These are phyloP conservation scores for Angomonas deanei DNA, from an alignment of 208 protist species.

Conservation along the genomic window DNA sequence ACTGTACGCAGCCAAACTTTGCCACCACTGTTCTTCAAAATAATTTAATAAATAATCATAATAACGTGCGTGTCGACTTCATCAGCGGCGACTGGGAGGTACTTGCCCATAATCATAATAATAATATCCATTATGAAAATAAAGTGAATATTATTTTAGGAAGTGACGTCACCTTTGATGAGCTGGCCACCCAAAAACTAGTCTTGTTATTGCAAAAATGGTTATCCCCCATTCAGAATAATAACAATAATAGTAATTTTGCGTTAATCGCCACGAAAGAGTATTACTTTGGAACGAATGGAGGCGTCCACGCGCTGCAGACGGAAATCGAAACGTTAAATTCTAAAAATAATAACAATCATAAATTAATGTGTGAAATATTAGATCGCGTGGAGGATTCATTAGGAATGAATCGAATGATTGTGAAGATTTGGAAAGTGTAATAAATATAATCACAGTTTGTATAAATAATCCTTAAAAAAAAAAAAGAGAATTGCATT, in stretches of 20 bases:
- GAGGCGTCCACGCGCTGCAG: conserved; percentile 44
- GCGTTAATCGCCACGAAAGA: conserved; percentile 81
- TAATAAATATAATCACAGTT: background rate
- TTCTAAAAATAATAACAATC: no score
- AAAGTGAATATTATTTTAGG: conserved; percentile 61
- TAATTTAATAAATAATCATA: no score
- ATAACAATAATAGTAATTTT: conserved; percentile 8
- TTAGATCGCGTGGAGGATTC: conserved; percentile 35
- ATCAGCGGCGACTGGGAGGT: conserved; percentile 73
- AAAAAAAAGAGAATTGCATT: background rate
- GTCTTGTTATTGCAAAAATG: conserved; percentile 52
- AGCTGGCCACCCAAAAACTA: conserved; percentile 69
- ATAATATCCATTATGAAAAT: background rate
- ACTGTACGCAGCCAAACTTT: conserved; percentile 76
- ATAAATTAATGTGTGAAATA: conserved; percentile 61
- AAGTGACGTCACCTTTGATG: conserved; percentile 86
- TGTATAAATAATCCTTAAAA: background rate
- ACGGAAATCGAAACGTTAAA: conserved; percentile 8
- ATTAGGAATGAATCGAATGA: conserved; percentile 44
- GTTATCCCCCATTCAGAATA: conserved; percentile 20
- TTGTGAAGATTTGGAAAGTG: conserved; percentile 18
- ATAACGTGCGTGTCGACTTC: conserved; percentile 51
- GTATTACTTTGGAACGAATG: conserved; percentile 89
- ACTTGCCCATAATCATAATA: conserved; percentile 20
- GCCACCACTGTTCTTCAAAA: conserved; percentile 35